Conservation (phyloP, 176 grass and related monocot species). For the Melocanna baccifera region DNA sequence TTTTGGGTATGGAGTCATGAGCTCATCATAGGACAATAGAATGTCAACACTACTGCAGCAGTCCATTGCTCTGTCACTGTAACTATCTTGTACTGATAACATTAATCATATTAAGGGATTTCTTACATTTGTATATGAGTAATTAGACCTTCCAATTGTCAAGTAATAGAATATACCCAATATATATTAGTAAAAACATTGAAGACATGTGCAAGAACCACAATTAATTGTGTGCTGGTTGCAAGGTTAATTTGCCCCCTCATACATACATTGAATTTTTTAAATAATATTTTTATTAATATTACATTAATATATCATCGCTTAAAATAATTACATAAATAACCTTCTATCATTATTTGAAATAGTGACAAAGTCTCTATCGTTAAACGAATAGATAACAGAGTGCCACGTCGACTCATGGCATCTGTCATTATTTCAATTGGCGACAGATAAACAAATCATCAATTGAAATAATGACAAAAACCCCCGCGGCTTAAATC, state of each 20-base stretch:
- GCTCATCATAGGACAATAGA: background rate
- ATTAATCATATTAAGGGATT: background rate
- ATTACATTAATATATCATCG: too few species aligned
- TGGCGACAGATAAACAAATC: too few species aligned
- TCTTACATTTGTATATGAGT: background rate
- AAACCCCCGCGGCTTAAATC: too few species aligned
- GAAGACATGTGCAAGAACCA: constrained; percentile 1
- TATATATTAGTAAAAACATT: background rate
- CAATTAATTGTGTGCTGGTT: background rate
- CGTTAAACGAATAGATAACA: too few species aligned
- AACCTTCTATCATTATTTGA: too few species aligned
- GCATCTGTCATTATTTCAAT: too few species aligned
- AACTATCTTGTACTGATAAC: background rate
- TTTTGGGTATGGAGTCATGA: background rate
- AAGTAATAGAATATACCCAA: background rate
- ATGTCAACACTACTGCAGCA: background rate
- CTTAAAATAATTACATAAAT: too few species aligned
- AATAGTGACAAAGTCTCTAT: too few species aligned
- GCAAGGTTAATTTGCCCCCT: background rate
- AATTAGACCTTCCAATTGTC: background rate
- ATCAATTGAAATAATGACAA: too few species aligned
- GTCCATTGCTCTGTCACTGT: background rate
- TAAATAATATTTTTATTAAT: too few species aligned
- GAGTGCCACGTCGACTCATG: too few species aligned
- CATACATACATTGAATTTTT: background rate